phyloP scores from a whole-genome alignment of 2,329 filamentous ascomycete species.

The Fonsecaea erecta region DNA sequence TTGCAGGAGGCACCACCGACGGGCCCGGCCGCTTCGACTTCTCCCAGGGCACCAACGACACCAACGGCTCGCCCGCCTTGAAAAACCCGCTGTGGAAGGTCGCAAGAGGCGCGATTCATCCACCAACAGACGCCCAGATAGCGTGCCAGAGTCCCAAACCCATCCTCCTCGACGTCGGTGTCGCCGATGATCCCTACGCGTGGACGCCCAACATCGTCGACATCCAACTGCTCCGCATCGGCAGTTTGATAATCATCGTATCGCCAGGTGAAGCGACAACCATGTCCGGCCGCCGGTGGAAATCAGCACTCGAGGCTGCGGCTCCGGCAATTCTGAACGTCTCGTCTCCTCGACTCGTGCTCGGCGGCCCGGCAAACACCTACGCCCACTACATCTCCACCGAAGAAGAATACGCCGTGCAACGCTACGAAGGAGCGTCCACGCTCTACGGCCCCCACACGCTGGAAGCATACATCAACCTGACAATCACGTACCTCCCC shows the following conservation, averaged over 20 bases:
- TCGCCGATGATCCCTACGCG: slow-evolving; percentile 74
- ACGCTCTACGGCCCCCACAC: slow-evolving; percentile 86
- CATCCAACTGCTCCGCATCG: slow-evolving; percentile 81
- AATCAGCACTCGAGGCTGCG: slow-evolving; percentile 66
- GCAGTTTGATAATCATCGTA: slow-evolving; percentile 81
- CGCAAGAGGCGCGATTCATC: slow-evolving; percentile 73
- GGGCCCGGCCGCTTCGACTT: slow-evolving; percentile 93
- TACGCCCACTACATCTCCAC: slow-evolving; percentile 85
- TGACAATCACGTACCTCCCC: slow-evolving; percentile 73
- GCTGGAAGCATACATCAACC: slow-evolving; percentile 83
- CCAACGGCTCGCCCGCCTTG: slow-evolving; percentile 66
- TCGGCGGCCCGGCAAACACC: slow-evolving; percentile 87
- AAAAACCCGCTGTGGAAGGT: slow-evolving; percentile 79
- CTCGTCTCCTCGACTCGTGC: slow-evolving; percentile 70
- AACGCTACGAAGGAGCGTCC: slow-evolving; percentile 93
- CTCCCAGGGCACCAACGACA: slow-evolving; percentile 66
- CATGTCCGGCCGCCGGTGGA: slow-evolving; percentile 90
- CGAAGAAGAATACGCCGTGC: slow-evolving; percentile 77
- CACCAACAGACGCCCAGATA: slow-evolving; percentile 70
- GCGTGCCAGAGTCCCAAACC: slow-evolving; percentile 81
- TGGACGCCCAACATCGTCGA: slow-evolving; percentile 95
- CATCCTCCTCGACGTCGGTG: slow-evolving; percentile 85
- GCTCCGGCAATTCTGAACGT: slow-evolving; percentile 58
- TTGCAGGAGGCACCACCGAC: slow-evolving; percentile 90
- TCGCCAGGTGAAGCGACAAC: slow-evolving; percentile 87